phyloP scores from a whole-genome alignment of 805 yeast species.

The Wickerhamiella kurtzmanii region DNA sequence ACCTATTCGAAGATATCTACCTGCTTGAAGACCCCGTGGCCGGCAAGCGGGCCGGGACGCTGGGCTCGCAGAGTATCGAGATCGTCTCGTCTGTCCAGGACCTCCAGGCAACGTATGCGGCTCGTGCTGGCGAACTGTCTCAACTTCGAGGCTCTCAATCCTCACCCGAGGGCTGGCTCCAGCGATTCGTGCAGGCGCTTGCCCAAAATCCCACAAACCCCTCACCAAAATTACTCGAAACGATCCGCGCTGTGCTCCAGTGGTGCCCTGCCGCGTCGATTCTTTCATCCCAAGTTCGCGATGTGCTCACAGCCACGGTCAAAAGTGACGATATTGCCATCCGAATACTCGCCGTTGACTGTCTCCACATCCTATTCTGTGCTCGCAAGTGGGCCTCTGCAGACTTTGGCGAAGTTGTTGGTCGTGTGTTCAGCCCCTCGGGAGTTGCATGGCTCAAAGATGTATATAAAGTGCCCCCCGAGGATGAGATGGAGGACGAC shows the following conservation, averaged over 20 bases:
- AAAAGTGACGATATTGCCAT: conserved; percentile 40
- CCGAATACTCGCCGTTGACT: conserved; percentile 76
- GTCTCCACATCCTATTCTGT: conserved; percentile 66
- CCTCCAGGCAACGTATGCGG: conserved; percentile 49
- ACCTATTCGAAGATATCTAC: conserved; percentile 85
- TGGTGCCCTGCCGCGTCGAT: conserved; percentile 80
- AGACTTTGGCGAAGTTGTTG: conserved; percentile 69
- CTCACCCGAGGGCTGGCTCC: conserved; percentile 74
- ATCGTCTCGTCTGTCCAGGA: conserved; percentile 60
- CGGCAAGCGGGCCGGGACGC: conserved; percentile 56
- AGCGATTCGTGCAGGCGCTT: conserved; percentile 45
- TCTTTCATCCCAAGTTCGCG: conserved; percentile 49
- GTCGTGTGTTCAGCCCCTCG: conserved; percentile 56
- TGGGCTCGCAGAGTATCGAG: conserved; percentile 74
- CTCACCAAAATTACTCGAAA: conserved; percentile 45
- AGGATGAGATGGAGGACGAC: conserved; percentile 61
- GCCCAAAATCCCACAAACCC: conserved; percentile 15
- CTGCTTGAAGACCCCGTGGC: conserved; percentile 86
- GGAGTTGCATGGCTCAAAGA: conserved; percentile 59
- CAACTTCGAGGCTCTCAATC: conserved; percentile 39
- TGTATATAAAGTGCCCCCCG: conserved; percentile 41
- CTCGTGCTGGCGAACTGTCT: conserved; percentile 43
- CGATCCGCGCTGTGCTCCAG: conserved; percentile 77
- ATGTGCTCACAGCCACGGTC: conserved; percentile 38
- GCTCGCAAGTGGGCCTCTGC: conserved; percentile 57